Percentiles rank a stretch among this genome's conserved stretches.
Conservation (phyloP, 441 rosid genomes). For the Rhodomyrtus psidioides region DNA sequence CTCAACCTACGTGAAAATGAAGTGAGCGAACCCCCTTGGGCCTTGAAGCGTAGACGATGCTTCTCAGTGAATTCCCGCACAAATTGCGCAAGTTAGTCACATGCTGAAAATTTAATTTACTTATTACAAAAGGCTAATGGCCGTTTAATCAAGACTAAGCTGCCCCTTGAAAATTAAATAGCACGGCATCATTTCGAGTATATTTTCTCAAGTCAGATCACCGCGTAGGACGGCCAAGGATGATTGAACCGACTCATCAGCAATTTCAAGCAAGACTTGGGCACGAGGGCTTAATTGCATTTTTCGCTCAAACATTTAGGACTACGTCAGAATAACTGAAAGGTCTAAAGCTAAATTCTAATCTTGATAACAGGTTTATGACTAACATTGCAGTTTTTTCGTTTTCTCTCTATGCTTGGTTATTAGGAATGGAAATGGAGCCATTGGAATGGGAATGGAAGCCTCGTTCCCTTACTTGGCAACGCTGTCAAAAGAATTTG, state of each 20-base stretch:
- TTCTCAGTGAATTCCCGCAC: background rate
- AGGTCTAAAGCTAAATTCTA: background rate
- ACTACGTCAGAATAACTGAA: background rate
- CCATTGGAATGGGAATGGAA: background rate
- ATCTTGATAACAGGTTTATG: background rate
- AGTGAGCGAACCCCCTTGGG: background rate
- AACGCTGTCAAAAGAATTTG: background rate
- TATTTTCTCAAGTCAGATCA: background rate
- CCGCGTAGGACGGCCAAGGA: rapidly evolving
- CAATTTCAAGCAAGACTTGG: background rate
- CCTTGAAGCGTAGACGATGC: background rate
- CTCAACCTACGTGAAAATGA: background rate
- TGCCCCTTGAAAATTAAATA: background rate
- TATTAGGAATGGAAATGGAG: background rate
- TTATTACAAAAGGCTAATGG: background rate
- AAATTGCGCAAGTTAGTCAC: background rate
- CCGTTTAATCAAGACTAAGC: background rate
- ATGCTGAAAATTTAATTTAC: background rate
- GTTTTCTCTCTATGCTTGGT: background rate
- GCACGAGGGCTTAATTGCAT: background rate
- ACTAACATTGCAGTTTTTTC: background rate
- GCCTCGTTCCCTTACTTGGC: background rate
- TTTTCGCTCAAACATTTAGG: background rate
- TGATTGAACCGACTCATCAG: rapidly evolving
- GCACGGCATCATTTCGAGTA: background rate